Evolutionary conservation across 2,329 filamentous ascomycete species (phyloP), one percentile per base, ranked within the genome.

Genomic region (Botrytis fabae): DNA sequence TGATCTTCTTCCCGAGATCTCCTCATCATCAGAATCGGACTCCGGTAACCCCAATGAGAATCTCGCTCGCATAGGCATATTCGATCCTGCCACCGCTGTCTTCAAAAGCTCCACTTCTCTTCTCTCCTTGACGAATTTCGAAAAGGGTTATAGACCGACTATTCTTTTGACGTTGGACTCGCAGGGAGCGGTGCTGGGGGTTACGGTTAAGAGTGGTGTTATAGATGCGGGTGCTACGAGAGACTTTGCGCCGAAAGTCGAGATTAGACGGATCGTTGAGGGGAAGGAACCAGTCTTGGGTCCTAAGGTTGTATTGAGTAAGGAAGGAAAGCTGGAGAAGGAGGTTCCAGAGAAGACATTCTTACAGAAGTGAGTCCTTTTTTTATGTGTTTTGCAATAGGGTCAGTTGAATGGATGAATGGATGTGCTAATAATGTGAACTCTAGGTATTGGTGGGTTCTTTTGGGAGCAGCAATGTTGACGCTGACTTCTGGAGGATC

Each of bases 201-300:
- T 85, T 22, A 83, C 84, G 48, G 80, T 86, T 64, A 86, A 86
- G 79, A 88, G 89, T n/a, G 85, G 89, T 32, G 80, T 80, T 76
- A 88, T 91, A 73, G 89, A 91, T 79, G 89, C 89, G 18, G 89
- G 89, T 2, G 85, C 87, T 77, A 91, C 89, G 77, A 84, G 89
- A 75, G 89, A 91, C 79, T 91, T 91, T 82, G 89, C 88, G 0
- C 89, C 90, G 62, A 85, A 88, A 82, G 88, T 86, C 12, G 80
- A 85, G 70, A 82, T 92, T 65, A 78, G 86, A 62, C 81, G 83
- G 38, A 83, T 85, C 60, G 81, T 78, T 63, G 82, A 80, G 72
- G 90, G 89, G 2, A 85, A 85, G 80, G 84, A 86, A 79, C 89
- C 89, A 2, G 85, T 85, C 76, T 82, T 92, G 78, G 91, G 91